Conservation (phyloP, 305 asterid species). For the Solanum hybrid region DNA sequence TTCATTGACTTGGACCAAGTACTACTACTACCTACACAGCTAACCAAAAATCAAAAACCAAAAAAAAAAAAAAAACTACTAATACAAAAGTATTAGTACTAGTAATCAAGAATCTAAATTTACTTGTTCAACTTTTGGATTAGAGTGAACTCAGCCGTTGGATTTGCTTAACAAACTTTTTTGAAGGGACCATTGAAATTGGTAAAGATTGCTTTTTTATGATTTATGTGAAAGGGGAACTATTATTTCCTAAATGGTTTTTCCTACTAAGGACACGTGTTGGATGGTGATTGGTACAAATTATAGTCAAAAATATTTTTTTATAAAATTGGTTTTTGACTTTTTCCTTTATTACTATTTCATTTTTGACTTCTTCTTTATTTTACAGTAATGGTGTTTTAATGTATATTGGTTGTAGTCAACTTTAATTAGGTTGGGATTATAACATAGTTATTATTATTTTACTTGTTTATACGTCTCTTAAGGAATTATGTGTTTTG, state of each 20-base stretch:
- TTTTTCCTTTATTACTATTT: neutral
- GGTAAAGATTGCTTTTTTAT: neutral
- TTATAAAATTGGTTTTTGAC: neutral
- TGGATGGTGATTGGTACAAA: neutral
- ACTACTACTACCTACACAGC: neutral
- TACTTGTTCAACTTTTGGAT: neutral
- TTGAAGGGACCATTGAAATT: neutral
- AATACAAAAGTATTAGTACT: neutral
- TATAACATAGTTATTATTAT: neutral
- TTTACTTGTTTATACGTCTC: neutral
- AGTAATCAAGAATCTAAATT: neutral
- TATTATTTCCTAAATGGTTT: neutral
- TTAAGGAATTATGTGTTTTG: neutral
- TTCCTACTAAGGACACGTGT: neutral
- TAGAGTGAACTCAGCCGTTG: neutral
- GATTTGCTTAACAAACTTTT: neutral
- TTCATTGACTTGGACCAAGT: slow-evolving; percentile 1
- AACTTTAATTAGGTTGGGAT: neutral
- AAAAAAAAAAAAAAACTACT: neutral
- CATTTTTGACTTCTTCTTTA: neutral
- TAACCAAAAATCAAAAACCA: neutral
- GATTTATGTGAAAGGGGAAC: neutral
- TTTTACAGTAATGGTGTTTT: neutral
- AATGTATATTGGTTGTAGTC: neutral
- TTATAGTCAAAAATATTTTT: neutral